Evolutionary conservation across 2,329 filamentous ascomycete species (phyloP), one percentile per base, ranked within the genome.

Genomic region (Pseudocercospora fijiensis): DNA sequence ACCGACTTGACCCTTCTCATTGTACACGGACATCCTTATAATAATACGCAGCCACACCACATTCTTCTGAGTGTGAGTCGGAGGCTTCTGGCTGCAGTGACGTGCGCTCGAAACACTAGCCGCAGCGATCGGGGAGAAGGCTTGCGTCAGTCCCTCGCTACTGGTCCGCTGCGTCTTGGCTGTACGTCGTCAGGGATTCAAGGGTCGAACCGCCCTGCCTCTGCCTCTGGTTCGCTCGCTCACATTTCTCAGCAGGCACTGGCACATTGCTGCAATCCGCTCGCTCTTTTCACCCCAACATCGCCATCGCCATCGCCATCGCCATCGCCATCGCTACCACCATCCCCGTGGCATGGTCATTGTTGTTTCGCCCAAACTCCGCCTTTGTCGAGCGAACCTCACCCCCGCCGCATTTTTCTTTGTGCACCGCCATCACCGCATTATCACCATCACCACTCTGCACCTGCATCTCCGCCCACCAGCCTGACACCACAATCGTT

Each of bases 401-500:
- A 28, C 47, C 30, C 20, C 22, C 16, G 13, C 45, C 30, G 37
- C 49, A 37, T 57, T 27, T 13, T 41, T 59, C 61, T 63, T 63
- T 63, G 61, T 63, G 52, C 18, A 30, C 30, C 24, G 47, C 47
- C 63, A 61, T 43, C 55, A 33, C 52, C 45, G 33, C 53, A 20
- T 57, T 51, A 20, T 22, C 26, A 18, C 13, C 18, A 11, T 18
- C 47, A 26, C 16, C 9, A 13, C 47, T 20, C 47, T 51, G 11
- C 22, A n/a, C n/a, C n/a, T n/a, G n/a, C n/a, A n/a, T 16, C 24
- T 51, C 47, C 16, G 47, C 20, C 47, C 10, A 51, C n/a, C 53
- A 20, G 53, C 47, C 45, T 59, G 63, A 65, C 43, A 56, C 49
- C 59, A 62, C 60, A 28, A 45, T 63, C 57, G 57, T 66, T 64